Evolutionary conservation across 1,284 basidiomycete species (phyloP).

Genomic region (Ganoderma lucidum): DNA sequence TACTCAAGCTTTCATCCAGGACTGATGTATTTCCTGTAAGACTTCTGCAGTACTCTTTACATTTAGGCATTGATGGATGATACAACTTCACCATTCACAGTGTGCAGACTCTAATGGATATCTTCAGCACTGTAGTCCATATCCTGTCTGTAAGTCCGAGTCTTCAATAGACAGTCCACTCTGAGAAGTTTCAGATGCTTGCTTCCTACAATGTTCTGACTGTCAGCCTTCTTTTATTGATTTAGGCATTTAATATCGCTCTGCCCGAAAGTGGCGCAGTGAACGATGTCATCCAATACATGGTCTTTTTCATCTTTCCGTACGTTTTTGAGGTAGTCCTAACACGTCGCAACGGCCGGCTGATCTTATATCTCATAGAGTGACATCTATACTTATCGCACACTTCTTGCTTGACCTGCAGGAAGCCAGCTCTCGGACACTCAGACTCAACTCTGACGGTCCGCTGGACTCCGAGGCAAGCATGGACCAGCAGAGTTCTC

Average conservation of each 20-base stretch:
- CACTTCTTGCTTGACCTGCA: constrained; percentile 1
- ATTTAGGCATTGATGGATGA: too few relatives aligned
- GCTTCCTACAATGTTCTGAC: background rate
- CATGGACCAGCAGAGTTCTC: background rate
- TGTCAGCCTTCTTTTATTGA: too few relatives aligned
- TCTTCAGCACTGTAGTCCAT: background rate
- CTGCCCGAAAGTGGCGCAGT: too few relatives aligned
- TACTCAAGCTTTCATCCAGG: background rate
- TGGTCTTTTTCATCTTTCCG: background rate
- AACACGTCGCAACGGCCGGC: background rate
- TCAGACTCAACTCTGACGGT: background rate
- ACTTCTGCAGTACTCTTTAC: too few relatives aligned
- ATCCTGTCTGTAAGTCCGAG: background rate
- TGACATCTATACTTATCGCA: background rate
- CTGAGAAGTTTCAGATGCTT: background rate
- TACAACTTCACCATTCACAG: too few relatives aligned
- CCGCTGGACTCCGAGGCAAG: background rate
- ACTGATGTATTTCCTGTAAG: background rate
- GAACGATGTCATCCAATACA: too few relatives aligned
- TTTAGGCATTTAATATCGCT: too few relatives aligned
- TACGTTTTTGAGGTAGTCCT: background rate
- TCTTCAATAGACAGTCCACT: background rate
- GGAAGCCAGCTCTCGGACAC: background rate
- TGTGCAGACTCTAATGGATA: too few relatives aligned
- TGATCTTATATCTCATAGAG: background rate